Percentiles rank a stretch among this genome's conserved stretches.
phyloP scores from a whole-genome alignment of 768 basidiomycete genomes.

The Leccinum pellstonianum region DNA sequence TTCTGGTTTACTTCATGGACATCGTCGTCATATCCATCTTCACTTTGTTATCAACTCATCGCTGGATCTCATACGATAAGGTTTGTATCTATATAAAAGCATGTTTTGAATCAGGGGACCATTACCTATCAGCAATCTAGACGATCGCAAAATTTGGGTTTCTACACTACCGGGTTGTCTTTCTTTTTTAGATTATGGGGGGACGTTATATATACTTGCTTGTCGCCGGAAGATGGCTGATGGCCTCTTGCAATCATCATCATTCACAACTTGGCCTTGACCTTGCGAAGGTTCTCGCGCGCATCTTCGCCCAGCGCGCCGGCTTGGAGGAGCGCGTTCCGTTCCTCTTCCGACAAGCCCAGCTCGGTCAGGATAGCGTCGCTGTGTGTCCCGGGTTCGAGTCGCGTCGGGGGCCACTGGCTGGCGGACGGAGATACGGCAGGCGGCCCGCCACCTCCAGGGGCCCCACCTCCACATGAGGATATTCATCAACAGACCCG shows the following conservation, averaged over 20 bases:
- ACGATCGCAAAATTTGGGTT: conserved; percentile 2
- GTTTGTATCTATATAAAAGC: not conserved
- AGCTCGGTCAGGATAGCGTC: conserved; percentile 51
- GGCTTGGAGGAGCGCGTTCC: conserved; percentile 38
- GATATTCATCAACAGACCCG: conserved; percentile 42
- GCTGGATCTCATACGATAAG: not conserved
- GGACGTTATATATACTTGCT: not conserved
- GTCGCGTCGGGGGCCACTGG: conserved; percentile 14
- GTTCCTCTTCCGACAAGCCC: conserved; percentile 45
- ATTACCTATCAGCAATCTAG: conserved; percentile 14
- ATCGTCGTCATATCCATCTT: not conserved
- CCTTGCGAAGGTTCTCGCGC: conserved; percentile 13
- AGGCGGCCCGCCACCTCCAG: conserved; percentile 14
- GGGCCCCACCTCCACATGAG: conserved; percentile 39
- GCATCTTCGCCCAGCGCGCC: conserved; percentile 47
- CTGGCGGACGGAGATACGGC: conserved; percentile 14
- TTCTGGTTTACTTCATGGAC: not conserved
- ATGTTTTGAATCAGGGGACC: not conserved
- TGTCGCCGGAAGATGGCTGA: conserved; percentile 3
- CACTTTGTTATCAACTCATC: not conserved
- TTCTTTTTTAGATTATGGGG: not conserved
- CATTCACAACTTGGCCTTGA: conserved; percentile 27
- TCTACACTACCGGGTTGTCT: not conserved
- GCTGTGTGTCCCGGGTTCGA: conserved; percentile 55
- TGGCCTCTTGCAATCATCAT: not conserved